A percentile compares a stretch with the other conserved stretches of the same genome.
Evolutionary conservation across 371 early-diverging fungal genomes (phyloP).

Genomic region (Zychaea mexicana): DNA sequence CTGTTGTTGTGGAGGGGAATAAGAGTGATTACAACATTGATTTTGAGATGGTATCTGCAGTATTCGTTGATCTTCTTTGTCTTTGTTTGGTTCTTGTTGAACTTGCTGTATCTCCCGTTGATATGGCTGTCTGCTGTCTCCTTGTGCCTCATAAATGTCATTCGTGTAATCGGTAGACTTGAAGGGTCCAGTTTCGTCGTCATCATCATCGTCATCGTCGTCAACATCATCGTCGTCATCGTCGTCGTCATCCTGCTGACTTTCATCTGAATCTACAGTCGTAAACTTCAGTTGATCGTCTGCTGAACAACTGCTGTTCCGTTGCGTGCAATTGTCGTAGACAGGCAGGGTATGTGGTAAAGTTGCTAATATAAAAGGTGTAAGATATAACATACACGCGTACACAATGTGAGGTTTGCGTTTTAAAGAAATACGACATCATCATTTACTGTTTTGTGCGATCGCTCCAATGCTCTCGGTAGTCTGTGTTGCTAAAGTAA

Average conservation of each 20-base stretch:
- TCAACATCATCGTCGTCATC: not conserved
- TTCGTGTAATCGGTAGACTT: not conserved
- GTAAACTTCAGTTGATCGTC: not conserved
- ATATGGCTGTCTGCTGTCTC: too few species aligned
- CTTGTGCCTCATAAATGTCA: not conserved
- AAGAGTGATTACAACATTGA: too few species aligned
- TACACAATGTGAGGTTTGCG: too few species aligned
- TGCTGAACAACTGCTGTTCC: too few species aligned
- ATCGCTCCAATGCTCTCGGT: not conserved
- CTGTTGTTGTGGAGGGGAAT: not conserved
- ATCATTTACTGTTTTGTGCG: too few species aligned
- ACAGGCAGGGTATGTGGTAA: too few species aligned
- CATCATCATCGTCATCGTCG: not conserved
- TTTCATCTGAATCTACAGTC: not conserved
- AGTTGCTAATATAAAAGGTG: too few species aligned
- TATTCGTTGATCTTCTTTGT: not conserved
- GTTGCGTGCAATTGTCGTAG: not conserved
- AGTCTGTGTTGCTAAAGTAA: not conserved
- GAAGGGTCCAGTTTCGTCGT: not conserved
- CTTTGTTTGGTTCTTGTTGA: not conserved
- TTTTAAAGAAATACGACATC: too few species aligned
- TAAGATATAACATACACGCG: too few species aligned
- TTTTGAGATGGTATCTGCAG: not conserved
- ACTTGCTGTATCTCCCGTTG: not conserved
- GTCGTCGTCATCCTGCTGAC: not conserved